Conservation (phyloP, 768 basidiomycete genomes). For the Lepiota venenata region DNA sequence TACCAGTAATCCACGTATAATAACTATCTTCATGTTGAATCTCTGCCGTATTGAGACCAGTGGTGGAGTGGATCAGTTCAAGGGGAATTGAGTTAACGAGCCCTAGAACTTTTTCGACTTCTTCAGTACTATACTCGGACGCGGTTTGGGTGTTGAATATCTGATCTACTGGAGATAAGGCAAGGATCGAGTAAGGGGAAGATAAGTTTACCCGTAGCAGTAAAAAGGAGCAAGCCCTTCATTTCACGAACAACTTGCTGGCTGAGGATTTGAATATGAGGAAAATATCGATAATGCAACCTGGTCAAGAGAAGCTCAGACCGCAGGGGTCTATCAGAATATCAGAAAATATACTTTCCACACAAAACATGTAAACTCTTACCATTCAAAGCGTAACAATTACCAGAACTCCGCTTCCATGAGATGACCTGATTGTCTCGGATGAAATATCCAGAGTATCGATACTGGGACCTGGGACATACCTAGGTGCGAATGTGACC, state of each 20-base stretch:
- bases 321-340: background rate
- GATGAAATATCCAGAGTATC: too few species aligned
- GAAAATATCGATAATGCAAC: slow-evolving; percentile 13
- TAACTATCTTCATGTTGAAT: background rate
- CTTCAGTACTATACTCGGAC: slow-evolving; percentile 10
- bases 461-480: background rate
- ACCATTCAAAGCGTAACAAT: background rate
- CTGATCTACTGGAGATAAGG: slow-evolving; percentile 2
- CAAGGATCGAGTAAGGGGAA: background rate
- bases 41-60: background rate
- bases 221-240: slow-evolving; percentile 11
- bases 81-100: slow-evolving; percentile 3
- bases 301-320: background rate
- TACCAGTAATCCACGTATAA: slow-evolving; percentile 2
- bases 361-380: background rate
- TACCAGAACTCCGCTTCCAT: slow-evolving; percentile 15
- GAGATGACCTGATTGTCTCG: slow-evolving; percentile 10
- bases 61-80: background rate
- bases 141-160: slow-evolving; percentile 11
- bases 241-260: slow-evolving; percentile 6
- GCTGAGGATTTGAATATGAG: slow-evolving; percentile 10
- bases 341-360: background rate
- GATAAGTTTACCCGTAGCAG: slow-evolving; percentile 2
- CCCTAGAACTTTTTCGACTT: slow-evolving; percentile 6
- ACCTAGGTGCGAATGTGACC: slow-evolving; percentile 12